Conservation (phyloP, 805 yeast genomes). For the Sugiyamaella smithiae region DNA sequence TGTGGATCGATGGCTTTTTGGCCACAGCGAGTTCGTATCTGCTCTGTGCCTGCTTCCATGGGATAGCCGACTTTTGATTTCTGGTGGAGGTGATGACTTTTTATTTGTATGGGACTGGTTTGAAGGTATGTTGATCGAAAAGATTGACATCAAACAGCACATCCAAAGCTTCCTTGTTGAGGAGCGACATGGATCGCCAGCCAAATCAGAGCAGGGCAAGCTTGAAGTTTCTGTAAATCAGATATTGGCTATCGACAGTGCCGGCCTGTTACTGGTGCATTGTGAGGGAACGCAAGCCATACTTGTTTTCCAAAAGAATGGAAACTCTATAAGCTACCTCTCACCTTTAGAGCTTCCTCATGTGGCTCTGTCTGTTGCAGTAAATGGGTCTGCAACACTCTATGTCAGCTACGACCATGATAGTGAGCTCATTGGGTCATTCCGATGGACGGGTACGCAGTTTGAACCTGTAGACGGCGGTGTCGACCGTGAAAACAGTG, state of each 20-base stretch:
- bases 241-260: neutral
- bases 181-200: conserved; percentile 11
- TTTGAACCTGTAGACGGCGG: conserved; percentile 24
- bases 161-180: conserved; percentile 48
- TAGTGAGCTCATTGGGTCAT: conserved; percentile 20
- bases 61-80: conserved; percentile 52
- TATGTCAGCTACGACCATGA: conserved; percentile 18
- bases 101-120: conserved; percentile 81
- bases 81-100: conserved; percentile 90
- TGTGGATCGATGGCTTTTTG: conserved; percentile 80
- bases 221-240: neutral
- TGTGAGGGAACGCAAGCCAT: conserved; percentile 28
- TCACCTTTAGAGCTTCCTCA: conserved; percentile 26
- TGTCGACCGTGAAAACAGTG: neutral
- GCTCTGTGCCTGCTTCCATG: conserved; percentile 55
- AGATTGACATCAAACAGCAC: conserved; percentile 47
- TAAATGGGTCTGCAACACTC: conserved; percentile 9
- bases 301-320: conserved; percentile 26
- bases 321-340: conserved; percentile 22
- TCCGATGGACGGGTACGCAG: conserved; percentile 24
- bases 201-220: conserved; percentile 4
- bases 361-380: conserved; percentile 27
- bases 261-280: conserved; percentile 26
- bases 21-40: conserved; percentile 81
- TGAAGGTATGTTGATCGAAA: conserved; percentile 45